Percentiles rank a stretch among this genome's conserved stretches.
phyloP scores from a whole-genome alignment of 192 early-diverging fungal species.

The Phycomyces blakesleeanus region DNA sequence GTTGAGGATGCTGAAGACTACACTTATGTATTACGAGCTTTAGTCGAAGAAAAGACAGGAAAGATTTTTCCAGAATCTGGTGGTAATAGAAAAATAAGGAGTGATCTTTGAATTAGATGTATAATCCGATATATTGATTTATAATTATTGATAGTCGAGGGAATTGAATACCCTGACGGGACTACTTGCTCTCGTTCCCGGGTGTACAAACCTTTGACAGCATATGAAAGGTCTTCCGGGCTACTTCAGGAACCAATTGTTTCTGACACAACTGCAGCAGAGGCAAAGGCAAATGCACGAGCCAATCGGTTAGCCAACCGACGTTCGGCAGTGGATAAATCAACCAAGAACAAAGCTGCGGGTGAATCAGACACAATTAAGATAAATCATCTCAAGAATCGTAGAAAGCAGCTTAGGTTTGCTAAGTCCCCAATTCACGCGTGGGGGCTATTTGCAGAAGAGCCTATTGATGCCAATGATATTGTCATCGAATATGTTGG shows the following conservation, averaged over 20 bases:
- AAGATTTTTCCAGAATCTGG: background rate
- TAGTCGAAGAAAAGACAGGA: slow-evolving; percentile 24
- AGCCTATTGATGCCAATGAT: slow-evolving; percentile 84
- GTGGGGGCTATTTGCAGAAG: slow-evolving; percentile 95
- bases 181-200: slow-evolving; percentile 65
- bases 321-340: slow-evolving; percentile 51
- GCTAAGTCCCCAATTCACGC: slow-evolving; percentile 92
- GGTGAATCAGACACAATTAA: slow-evolving; percentile 67
- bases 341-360: slow-evolving; percentile 44
- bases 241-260: slow-evolving; percentile 38
- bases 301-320: slow-evolving; percentile 65
- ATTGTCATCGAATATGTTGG: slow-evolving; percentile 99
- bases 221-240: slow-evolving; percentile 57
- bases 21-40: slow-evolving; percentile 35
- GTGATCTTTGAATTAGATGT: too few relatives aligned
- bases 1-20: slow-evolving; percentile 43
- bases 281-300: slow-evolving; percentile 37
- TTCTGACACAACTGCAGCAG: slow-evolving; percentile 29
- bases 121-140: too few relatives aligned
- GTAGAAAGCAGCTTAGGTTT: slow-evolving; percentile 87
- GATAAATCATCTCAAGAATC: slow-evolving; percentile 87
- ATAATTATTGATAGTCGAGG: too few relatives aligned
- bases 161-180: slow-evolving; percentile 30
- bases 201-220: slow-evolving; percentile 60
- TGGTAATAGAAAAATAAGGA: background rate